phyloP scores from a whole-genome alignment of 306 rosid species.

The Corylus americana region DNA sequence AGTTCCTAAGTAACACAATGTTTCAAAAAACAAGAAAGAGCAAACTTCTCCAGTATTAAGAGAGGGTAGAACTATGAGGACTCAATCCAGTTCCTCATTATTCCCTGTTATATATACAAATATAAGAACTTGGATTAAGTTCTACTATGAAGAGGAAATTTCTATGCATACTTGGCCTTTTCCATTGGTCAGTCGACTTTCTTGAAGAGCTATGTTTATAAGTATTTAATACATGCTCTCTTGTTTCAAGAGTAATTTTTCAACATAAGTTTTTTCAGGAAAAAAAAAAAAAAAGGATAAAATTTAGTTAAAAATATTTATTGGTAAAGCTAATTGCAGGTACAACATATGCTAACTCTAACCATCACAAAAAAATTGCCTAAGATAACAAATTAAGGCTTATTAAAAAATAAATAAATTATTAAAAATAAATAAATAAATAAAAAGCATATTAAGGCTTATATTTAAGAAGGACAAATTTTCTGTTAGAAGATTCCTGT shows the following conservation, averaged over 20 bases:
- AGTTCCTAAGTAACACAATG: not conserved
- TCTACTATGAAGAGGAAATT: too few relatives aligned
- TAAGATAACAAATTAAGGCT: too few relatives aligned
- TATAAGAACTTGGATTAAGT: too few relatives aligned
- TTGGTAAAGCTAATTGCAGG: not conserved
- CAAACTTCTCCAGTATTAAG: not conserved
- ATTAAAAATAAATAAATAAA: too few relatives aligned
- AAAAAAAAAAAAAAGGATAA: too few relatives aligned
- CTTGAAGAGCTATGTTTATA: not conserved
- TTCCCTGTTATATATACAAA: not conserved
- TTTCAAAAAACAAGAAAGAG: not conserved
- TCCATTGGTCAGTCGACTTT: not conserved
- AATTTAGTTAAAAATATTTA: not conserved
- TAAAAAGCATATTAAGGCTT: too few relatives aligned
- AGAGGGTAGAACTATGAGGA: not conserved
- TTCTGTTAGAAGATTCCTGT: not conserved
- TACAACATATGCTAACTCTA: not conserved
- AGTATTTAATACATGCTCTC: not conserved
- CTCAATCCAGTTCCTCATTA: not conserved
- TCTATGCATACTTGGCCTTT: not conserved
- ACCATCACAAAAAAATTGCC: too few relatives aligned
- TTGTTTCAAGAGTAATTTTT: not conserved
- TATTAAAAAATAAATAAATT: too few relatives aligned
- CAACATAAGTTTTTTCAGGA: too few relatives aligned
- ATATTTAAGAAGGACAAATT: not conserved